Evolutionary conservation across 805 yeast species (phyloP), one percentile per base, ranked within the genome.

Genomic region (Clavispora santaluciae): DNA sequence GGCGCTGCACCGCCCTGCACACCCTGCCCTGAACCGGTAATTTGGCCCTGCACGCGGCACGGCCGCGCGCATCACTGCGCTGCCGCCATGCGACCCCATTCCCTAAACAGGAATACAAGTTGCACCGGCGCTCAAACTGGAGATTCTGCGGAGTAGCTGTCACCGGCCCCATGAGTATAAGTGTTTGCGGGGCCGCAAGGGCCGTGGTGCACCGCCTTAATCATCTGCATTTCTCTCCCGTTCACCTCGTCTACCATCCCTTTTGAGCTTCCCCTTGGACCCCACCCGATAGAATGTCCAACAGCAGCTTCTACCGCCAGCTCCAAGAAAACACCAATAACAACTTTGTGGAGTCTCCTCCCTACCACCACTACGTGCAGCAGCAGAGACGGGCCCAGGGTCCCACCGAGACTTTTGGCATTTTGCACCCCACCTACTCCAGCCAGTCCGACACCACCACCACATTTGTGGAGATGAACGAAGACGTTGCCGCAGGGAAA

Each of bases 391-490:
- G 13, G 13, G 22, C 12, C 2, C 35, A 33, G 17, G 16, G 17
- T n/a, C 12, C 11, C 18, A 16, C 17, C 15, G 17, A 39, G 15
- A 9, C 30, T 9, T 28, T 28, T 15, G 31, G 20, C 31, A 7
- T 7, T 16, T 46, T 46, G 36, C 38, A 40, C 8, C 44, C 44
- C 1, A 40, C 38, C 17, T 22, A 31, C 8, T 42, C 47, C 6
- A 26, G 34, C 13, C 38, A 30, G 23, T 44, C 49, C 7, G 52
- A 46, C 35, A 48, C 50, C 22, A 46, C 52, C 7, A 28, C 42
- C 37, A 48, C 52, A 5, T 48, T 38, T 39, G 52, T 48, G 17
- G 52, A 48, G 28, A 28, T 35, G 36, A 36, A 38, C 40, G 39
- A 39, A 18, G 50, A 47, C 21, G 34, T 30, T 2, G 22, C 29